Evolutionary conservation across 495 filamentous ascomycete species (phyloP).

Genomic region (Penicillium coprophilum): DNA sequence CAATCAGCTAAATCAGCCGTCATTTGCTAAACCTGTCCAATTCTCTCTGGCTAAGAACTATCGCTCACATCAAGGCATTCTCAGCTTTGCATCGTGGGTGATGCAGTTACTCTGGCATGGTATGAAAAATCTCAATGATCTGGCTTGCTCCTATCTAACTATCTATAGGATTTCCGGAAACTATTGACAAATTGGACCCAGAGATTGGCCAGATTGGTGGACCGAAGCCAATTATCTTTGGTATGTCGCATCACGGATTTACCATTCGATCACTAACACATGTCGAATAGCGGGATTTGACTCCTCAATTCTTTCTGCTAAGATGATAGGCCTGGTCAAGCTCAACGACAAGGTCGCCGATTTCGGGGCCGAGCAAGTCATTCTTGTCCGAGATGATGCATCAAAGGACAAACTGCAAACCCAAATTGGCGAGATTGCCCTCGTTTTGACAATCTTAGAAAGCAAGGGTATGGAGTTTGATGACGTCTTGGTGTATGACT

Average conservation of each 20-base stretch:
- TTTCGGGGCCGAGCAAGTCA: constrained; percentile 47
- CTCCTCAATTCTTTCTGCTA: constrained; percentile 24
- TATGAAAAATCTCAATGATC: not conserved
- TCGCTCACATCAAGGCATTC: constrained; percentile 46
- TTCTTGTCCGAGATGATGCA: constrained; percentile 40
- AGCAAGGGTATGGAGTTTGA: constrained; percentile 53
- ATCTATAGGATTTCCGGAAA: constrained; percentile 36
- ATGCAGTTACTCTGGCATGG: constrained; percentile 31
- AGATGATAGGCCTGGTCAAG: constrained; percentile 26
- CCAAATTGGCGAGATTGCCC: constrained; percentile 30
- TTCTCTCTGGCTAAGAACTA: constrained; percentile 41
- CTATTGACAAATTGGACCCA: constrained; percentile 42
- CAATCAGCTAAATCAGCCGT: constrained; percentile 14
- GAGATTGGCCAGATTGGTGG: constrained; percentile 38
- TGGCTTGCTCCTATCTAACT: not conserved
- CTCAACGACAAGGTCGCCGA: constrained; percentile 30
- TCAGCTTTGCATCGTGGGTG: constrained; percentile 40
- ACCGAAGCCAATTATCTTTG: constrained; percentile 41
- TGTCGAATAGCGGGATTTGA: constrained; percentile 26
- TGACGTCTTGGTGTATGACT: constrained; percentile 39
- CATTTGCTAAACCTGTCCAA: constrained; percentile 26
- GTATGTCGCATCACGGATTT: constrained; percentile 11
- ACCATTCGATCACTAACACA: constrained; percentile 1
- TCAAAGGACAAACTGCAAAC: constrained; percentile 30
- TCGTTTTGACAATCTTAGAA: constrained; percentile 44